Base-by-base conservation (phyloP, 1,284 basidiomycete species). In the Cystobasidiaceae sp. region DNA sequence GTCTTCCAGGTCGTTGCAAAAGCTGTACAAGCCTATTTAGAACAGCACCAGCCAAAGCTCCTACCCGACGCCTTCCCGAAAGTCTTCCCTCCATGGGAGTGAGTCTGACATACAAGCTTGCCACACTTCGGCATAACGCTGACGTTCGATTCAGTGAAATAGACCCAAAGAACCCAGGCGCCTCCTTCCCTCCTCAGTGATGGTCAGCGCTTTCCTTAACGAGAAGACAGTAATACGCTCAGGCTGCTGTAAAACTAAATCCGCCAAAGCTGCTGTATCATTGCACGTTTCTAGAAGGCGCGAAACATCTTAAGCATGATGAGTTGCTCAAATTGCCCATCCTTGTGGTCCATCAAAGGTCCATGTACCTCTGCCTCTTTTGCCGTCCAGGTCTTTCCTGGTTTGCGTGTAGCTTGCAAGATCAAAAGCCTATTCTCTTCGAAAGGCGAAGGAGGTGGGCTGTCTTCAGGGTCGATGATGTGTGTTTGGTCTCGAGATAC, bases 31-130 rank as follows among this genome's bases (percentile, higher is more conserved):
- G 43, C 52, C 11, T 45, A 66, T 27, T 67, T 71, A 8, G 32
- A 54, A 39, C 27, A 41, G n/a, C 25, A 69, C 30, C 58, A 71
- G 11, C 67, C 69, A 11, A 56, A 71, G 32, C 66, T 74, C 2
- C 69, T 73, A 43, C 70, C 71, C 64, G 69, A 71, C 17, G 49
- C 44, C 2, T 41, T 74, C 9, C 68, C 66, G 32, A 67, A 70
- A 48, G 34, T 61, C 3, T 74, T 70, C 65, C 72, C 72, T 25
- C 66, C 67, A 30, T 73, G 72, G 69, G 57, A 64, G 21, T 63
- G 28, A 56, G 66, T 59, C 13, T n/a, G n/a, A 23, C n/a, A 9
- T 37, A 8, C 2, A 6, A 37, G 2, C 2, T 23, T n/a, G 19
- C 21, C 9, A n/a, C 23, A 0, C 5, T 7, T 11, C 19, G 33